A percentile compares a stretch with the other conserved stretches of the same genome.
These are phyloP conservation scores for Erysiphe neolycopersici DNA, from an alignment of 2,329 filamentous ascomycete genomes.

Conservation along the genomic window DNA sequence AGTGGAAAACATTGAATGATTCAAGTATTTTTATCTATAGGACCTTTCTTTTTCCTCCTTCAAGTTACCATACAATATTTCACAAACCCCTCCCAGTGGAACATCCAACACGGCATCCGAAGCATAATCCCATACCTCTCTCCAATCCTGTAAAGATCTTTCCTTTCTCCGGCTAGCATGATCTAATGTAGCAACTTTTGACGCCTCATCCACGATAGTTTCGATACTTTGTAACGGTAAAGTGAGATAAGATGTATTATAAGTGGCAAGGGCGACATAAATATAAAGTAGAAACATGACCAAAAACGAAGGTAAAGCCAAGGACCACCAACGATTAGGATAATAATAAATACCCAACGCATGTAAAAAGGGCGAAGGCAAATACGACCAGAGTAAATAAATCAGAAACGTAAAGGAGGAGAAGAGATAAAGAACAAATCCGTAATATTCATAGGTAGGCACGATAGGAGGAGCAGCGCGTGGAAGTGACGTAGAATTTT, in stretches of 20 bases:
- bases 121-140: constrained; percentile 61
- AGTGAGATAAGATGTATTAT: constrained; percentile 76
- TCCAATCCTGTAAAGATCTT: constrained; percentile 32
- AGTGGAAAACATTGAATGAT: too few relatives aligned
- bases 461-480: constrained; percentile 62
- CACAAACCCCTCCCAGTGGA: constrained; percentile 78
- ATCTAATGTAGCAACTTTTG: constrained; percentile 62
- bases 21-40: too few relatives aligned
- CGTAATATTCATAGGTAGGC: constrained; percentile 98
- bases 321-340: constrained; percentile 89
- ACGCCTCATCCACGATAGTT: constrained; percentile 76
- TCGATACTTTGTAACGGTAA: constrained; percentile 54
- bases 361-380: constrained; percentile 76
- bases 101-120: constrained; percentile 97
- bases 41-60: too few relatives aligned
- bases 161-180: constrained; percentile 5
- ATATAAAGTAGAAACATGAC: constrained; percentile 79
- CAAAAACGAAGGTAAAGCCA: constrained; percentile 73
- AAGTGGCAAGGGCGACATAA: constrained; percentile 71
- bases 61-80: constrained; percentile 52
- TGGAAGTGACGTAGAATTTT: too few relatives aligned
- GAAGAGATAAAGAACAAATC: constrained; percentile 87
- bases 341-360: constrained; percentile 91
- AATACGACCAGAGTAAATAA: constrained; percentile 50
- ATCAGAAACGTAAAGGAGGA: constrained; percentile 55